phyloP scores from a whole-genome alignment of 1,284 basidiomycete genomes.

The Ceratorhiza oryzae-sativae region DNA sequence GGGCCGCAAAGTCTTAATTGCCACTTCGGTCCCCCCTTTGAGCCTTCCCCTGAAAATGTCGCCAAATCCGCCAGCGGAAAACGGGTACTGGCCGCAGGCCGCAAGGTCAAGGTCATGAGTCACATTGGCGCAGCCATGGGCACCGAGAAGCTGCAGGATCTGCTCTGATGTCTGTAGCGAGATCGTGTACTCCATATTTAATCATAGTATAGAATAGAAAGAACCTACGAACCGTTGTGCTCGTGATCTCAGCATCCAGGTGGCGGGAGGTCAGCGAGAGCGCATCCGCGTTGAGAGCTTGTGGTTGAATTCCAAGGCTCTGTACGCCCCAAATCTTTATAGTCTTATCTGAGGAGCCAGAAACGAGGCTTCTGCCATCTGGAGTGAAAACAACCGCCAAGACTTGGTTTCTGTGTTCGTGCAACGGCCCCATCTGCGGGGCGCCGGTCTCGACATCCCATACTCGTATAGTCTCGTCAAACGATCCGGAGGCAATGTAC shows the following conservation, averaged over 20 bases:
- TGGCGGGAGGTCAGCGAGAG: too few species aligned
- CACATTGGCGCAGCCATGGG: not conserved
- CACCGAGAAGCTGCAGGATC: too few species aligned
- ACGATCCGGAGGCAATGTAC: not conserved
- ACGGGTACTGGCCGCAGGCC: not conserved
- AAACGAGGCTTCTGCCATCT: constrained; percentile 21
- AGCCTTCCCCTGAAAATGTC: not conserved
- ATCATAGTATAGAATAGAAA: too few species aligned
- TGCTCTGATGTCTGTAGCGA: too few species aligned
- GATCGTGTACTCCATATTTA: too few species aligned
- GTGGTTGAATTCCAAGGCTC: not conserved
- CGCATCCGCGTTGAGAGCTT: too few species aligned
- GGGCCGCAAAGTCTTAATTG: not conserved
- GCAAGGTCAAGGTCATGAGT: not conserved
- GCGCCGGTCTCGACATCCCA: not conserved
- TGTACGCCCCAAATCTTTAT: constrained; percentile 20
- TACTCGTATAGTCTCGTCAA: not conserved
- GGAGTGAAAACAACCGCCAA: not conserved
- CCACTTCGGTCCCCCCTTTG: constrained; percentile 2
- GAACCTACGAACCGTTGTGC: too few species aligned
- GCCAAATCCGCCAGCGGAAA: not conserved
- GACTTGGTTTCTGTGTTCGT: not conserved
- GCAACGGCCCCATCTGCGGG: not conserved
- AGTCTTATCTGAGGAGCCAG: constrained; percentile 15
- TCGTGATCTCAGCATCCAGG: too few species aligned